A percentile compares a stretch with the other conserved stretches of the same genome.
Conservation (phyloP, 23 red algal species). For the Cyanidium caldarium region DNA sequence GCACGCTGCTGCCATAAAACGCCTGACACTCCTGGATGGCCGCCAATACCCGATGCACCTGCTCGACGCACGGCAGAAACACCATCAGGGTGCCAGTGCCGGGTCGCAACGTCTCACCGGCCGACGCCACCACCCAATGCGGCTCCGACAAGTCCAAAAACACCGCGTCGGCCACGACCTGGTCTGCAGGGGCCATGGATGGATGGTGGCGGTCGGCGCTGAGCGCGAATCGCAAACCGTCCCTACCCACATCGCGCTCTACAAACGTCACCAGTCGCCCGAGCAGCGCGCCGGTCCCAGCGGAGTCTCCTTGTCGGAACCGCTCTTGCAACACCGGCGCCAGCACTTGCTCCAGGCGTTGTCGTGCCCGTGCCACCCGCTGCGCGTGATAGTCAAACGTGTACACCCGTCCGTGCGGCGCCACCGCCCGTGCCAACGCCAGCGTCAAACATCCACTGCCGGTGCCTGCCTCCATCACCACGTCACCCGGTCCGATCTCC, state of each 20-base stretch:
- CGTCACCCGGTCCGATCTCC: constrained; percentile 30
- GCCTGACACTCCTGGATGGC: not conserved
- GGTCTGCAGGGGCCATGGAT: too few species aligned
- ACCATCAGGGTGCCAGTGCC: constrained; percentile 31
- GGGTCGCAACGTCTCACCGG: constrained; percentile 10
- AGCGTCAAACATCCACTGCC: constrained; percentile 48
- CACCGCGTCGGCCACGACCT: constrained; percentile 39
- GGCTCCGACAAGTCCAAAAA: constrained; percentile 84
- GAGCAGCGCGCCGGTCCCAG: too few species aligned
- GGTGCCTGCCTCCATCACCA: constrained; percentile 73
- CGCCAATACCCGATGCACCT: constrained; percentile 25
- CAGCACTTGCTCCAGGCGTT: constrained; percentile 5
- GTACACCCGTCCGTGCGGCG: constrained; percentile 38
- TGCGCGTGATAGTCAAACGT: constrained; percentile 57
- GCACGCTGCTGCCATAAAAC: not conserved
- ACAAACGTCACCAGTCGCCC: not conserved
- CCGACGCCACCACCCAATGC: constrained; percentile 18
- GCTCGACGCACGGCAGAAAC: constrained; percentile 87
- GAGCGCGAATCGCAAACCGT: too few species aligned
- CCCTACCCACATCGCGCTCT: constrained; percentile 11
- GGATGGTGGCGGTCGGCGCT: too few species aligned
- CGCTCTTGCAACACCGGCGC: not conserved
- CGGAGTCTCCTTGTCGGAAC: too few species aligned
- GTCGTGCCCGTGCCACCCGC: constrained; percentile 7
- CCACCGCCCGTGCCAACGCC: constrained; percentile 49